Conservation (phyloP, 2,329 filamentous ascomycete species). For the Verticillium zaregamsianum region DNA sequence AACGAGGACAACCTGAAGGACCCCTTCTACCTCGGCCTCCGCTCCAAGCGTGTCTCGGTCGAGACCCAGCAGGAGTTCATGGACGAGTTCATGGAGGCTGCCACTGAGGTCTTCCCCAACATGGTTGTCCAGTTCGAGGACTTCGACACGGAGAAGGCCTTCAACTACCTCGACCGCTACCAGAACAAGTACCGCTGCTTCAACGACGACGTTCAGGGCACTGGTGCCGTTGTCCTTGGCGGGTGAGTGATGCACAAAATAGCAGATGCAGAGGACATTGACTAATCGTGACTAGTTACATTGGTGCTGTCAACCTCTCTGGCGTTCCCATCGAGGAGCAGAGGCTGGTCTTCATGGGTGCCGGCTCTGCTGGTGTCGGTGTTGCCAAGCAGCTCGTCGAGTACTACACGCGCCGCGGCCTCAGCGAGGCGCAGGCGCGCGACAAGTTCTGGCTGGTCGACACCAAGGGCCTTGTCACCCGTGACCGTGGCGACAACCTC, state of each 20-base stretch:
- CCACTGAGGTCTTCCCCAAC: conserved; percentile 65
- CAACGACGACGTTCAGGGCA: conserved; percentile 98
- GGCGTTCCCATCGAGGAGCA: conserved; percentile 85
- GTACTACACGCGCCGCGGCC: conserved; percentile 89
- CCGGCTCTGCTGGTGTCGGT: conserved; percentile 91
- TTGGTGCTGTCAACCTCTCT: conserved; percentile 75
- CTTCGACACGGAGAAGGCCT: conserved; percentile 89
- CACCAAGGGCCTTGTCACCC: conserved; percentile 91
- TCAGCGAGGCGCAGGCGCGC: conserved; percentile 81
- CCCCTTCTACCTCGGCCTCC: conserved; percentile 83
- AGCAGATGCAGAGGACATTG: neutral
- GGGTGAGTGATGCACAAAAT: conserved; percentile 48
- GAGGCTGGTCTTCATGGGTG: conserved; percentile 91
- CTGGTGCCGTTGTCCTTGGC: conserved; percentile 87
- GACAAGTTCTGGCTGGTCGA: conserved; percentile 97
- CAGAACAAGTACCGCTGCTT: conserved; percentile 88
- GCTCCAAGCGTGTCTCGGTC: conserved; percentile 72
- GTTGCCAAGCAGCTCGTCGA: conserved; percentile 97
- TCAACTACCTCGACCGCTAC: conserved; percentile 88
- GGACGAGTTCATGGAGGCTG: conserved; percentile 94
- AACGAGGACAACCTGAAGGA: conserved; percentile 64
- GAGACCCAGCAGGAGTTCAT: conserved; percentile 85
- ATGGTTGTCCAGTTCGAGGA: conserved; percentile 92
- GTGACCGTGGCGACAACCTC: conserved; percentile 87
- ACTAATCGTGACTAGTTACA: conserved; percentile 59